Evolutionary conservation across 768 basidiomycete species (phyloP).

Genomic region (Mycena vitilis): DNA sequence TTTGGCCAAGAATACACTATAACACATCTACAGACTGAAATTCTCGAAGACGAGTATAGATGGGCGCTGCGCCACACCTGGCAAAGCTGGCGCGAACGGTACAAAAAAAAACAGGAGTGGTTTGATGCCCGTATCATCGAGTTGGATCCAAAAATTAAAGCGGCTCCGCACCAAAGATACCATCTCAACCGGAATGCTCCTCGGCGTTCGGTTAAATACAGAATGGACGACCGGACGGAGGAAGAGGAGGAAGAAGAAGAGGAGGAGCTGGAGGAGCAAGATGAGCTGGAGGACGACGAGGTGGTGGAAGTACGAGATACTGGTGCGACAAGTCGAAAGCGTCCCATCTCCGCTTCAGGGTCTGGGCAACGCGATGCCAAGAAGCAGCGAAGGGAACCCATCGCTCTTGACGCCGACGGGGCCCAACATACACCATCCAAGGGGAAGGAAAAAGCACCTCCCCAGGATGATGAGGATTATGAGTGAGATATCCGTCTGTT

Average conservation of each 20-base stretch:
- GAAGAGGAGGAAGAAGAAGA: neutral
- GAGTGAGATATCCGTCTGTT: slow-evolving; percentile 9
- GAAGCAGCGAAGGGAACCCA: slow-evolving; percentile 1
- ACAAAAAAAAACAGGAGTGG: slow-evolving; percentile 50
- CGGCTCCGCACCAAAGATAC: slow-evolving; percentile 44
- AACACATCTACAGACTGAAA: slow-evolving; percentile 27
- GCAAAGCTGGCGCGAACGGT: slow-evolving; percentile 61
- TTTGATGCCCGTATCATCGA: slow-evolving; percentile 52
- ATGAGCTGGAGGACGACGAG: slow-evolving; percentile 5
- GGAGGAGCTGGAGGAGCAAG: neutral
- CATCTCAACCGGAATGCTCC: slow-evolving; percentile 38
- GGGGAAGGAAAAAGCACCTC: slow-evolving; percentile 14
- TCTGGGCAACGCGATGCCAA: slow-evolving; percentile 12
- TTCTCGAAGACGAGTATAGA: slow-evolving; percentile 39
- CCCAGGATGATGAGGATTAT: slow-evolving; percentile 24
- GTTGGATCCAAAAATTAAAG: slow-evolving; percentile 40
- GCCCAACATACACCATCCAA: slow-evolving; percentile 3
- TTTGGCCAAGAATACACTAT: neutral
- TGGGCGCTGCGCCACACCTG: slow-evolving; percentile 59
- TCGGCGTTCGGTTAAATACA: neutral
- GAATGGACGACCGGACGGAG: neutral
- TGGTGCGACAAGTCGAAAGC: slow-evolving; percentile 13
- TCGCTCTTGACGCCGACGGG: neutral
- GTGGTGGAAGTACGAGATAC: neutral
- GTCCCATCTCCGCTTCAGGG: neutral